Conservation (phyloP, 2,329 filamentous ascomycete genomes). For the Sarocladiaceae sp. region DNA sequence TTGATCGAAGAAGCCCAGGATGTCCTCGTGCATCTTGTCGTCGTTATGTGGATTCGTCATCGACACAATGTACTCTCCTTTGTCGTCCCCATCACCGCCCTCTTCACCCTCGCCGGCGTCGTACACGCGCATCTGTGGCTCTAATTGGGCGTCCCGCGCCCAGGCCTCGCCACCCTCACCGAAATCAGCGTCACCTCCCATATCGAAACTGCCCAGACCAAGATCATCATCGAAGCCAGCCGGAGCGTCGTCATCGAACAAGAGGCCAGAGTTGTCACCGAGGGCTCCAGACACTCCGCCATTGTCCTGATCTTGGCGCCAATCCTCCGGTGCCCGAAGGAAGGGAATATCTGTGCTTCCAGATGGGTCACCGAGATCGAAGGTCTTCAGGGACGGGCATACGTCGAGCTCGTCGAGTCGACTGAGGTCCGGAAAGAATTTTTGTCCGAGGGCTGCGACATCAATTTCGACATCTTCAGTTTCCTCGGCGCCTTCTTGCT, state of each 20-base stretch:
- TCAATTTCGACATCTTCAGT: slow-evolving; percentile 69
- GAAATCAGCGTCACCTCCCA: slow-evolving; percentile 72
- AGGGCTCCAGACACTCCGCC: slow-evolving; percentile 46
- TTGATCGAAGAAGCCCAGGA: slow-evolving; percentile 96
- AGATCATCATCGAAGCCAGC: slow-evolving; percentile 67
- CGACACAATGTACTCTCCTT: slow-evolving; percentile 72
- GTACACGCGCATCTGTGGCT: slow-evolving; percentile 79
- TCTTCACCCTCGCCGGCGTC: slow-evolving; percentile 43
- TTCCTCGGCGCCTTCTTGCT: slow-evolving; percentile 26
- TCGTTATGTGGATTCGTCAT: slow-evolving; percentile 60
- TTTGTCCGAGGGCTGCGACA: slow-evolving; percentile 63
- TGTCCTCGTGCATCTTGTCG: slow-evolving; percentile 78
- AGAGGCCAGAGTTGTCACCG: slow-evolving; percentile 69
- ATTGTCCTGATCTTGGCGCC: slow-evolving; percentile 65
- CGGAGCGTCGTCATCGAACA: slow-evolving; percentile 81
- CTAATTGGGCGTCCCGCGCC: slow-evolving; percentile 82
- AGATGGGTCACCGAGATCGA: slow-evolving; percentile 82
- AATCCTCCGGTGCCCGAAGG: slow-evolving; percentile 81
- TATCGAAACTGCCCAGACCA: slow-evolving; percentile 64
- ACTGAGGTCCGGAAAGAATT: slow-evolving; percentile 79
- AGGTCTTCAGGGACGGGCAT: slow-evolving; percentile 89
- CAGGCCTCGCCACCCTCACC: slow-evolving; percentile 94
- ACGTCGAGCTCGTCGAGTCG: slow-evolving; percentile 80
- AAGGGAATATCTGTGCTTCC: slow-evolving; percentile 87
- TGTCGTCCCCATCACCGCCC: slow-evolving; percentile 38